phyloP scores from a whole-genome alignment of 306 rosid genomes.

The Acacia confusa region DNA sequence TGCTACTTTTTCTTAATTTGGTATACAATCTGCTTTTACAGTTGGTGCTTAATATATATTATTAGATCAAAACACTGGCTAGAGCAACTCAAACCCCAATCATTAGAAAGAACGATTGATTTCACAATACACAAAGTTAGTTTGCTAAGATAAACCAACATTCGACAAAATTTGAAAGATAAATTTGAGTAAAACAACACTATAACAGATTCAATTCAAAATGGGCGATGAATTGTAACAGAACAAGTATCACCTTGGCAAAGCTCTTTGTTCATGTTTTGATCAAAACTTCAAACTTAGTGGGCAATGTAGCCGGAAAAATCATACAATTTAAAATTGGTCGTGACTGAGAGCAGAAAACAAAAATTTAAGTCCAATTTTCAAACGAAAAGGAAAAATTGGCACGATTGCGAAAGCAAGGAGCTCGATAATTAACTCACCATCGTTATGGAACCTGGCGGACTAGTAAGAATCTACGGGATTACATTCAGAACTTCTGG shows the following conservation, averaged over 20 bases:
- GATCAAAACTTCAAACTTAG: not conserved
- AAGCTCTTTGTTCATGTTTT: not conserved
- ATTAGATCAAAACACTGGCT: not conserved
- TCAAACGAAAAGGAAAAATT: not conserved
- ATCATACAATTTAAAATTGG: not conserved
- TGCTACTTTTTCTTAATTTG: too few relatives aligned
- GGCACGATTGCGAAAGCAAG: not conserved
- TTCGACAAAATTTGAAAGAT: not conserved
- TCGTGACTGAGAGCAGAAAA: not conserved
- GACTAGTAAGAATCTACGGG: not conserved
- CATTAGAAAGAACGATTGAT: not conserved
- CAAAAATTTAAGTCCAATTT: not conserved
- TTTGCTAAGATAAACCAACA: not conserved
- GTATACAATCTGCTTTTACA: too few relatives aligned
- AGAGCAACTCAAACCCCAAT: not conserved
- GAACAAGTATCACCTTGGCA: not conserved
- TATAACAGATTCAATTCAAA: not conserved
- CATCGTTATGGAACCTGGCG: slow-evolving; percentile 32
- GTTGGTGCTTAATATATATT: not conserved
- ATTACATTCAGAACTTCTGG: slow-evolving; percentile 37
- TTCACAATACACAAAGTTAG: not conserved
- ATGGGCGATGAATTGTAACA: not conserved
- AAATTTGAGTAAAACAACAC: not conserved
- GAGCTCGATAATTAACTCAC: slow-evolving; percentile 34
- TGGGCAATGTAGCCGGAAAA: not conserved